phyloP scores from a whole-genome alignment of 164 flowering plant genomes.

The Echeveria elegans region DNA sequence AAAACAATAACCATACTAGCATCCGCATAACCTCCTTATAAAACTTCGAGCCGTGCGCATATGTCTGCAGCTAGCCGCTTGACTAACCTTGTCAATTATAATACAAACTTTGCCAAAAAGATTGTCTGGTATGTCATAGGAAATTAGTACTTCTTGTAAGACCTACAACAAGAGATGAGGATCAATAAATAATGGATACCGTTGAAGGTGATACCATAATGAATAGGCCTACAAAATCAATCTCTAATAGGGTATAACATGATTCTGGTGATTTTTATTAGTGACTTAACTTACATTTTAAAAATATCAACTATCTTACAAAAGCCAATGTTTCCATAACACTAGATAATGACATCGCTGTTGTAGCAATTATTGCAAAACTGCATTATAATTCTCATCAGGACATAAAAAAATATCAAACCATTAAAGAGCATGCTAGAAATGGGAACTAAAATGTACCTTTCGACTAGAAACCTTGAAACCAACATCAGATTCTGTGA shows the following conservation, averaged over 20 bases:
- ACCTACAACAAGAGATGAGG: slow-evolving; percentile 35
- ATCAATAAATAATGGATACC: background rate
- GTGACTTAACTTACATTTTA: background rate
- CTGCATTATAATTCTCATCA: background rate
- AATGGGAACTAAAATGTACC: slow-evolving; percentile 31
- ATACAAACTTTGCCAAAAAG: slow-evolving; percentile 78
- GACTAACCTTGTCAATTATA: slow-evolving; percentile 84
- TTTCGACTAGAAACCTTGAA: slow-evolving; percentile 93
- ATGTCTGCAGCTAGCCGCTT: background rate
- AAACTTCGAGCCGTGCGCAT: too few relatives aligned
- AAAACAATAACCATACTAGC: background rate
- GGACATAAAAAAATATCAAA: background rate
- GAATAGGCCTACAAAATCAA: background rate
- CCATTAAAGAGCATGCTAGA: background rate
- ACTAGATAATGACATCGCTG: background rate
- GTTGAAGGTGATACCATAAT: background rate
- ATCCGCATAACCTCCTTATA: background rate
- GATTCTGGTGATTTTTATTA: background rate
- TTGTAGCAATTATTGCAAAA: background rate
- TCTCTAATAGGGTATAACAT: background rate
- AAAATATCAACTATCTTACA: background rate
- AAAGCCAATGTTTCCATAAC: background rate
- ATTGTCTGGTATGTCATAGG: slow-evolving; percentile 56
- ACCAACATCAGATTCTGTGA: slow-evolving; percentile 84
- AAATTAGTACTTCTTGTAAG: slow-evolving; percentile 67